Evolutionary conservation across 306 rosid species (phyloP).

Genomic region (Vigna hirtella): DNA sequence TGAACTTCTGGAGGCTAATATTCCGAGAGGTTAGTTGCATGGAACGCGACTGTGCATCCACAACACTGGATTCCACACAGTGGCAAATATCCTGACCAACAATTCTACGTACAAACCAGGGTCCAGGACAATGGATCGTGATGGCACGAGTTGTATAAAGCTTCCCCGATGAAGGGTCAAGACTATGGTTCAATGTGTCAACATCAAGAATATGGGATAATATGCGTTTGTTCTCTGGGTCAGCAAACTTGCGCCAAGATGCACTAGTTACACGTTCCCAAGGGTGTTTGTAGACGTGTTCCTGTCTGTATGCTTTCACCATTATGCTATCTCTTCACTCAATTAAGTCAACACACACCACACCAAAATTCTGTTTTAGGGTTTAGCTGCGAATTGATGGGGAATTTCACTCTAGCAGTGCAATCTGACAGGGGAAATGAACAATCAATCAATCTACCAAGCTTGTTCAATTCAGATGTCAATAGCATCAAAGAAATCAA

Average conservation of each 20-base stretch:
- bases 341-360: slow-evolving; percentile 7
- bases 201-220: slow-evolving; percentile 85
- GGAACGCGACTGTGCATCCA: slow-evolving; percentile 63
- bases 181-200: slow-evolving; percentile 71
- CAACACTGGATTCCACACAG: slow-evolving; percentile 75
- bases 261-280: slow-evolving; percentile 95
- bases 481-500: background rate
- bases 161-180: slow-evolving; percentile 69
- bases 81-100: slow-evolving; percentile 90
- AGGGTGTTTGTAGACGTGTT: slow-evolving; percentile 86
- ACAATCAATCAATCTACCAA: background rate
- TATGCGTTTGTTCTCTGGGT: slow-evolving; percentile 75
- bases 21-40: slow-evolving; percentile 71
- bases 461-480: background rate
- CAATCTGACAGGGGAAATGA: background rate
- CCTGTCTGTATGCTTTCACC: slow-evolving; percentile 86
- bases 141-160: slow-evolving; percentile 78
- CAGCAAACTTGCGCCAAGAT: slow-evolving; percentile 92
- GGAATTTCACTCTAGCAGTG: background rate
- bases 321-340: slow-evolving; percentile 47
- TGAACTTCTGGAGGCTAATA: slow-evolving; percentile 77
- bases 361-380: background rate
- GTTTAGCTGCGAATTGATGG: background rate
- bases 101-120: slow-evolving; percentile 78
- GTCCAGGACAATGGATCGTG: slow-evolving; percentile 81